Evolutionary conservation across 345 rosid species (phyloP).

Genomic region (Kandelia obovata): DNA sequence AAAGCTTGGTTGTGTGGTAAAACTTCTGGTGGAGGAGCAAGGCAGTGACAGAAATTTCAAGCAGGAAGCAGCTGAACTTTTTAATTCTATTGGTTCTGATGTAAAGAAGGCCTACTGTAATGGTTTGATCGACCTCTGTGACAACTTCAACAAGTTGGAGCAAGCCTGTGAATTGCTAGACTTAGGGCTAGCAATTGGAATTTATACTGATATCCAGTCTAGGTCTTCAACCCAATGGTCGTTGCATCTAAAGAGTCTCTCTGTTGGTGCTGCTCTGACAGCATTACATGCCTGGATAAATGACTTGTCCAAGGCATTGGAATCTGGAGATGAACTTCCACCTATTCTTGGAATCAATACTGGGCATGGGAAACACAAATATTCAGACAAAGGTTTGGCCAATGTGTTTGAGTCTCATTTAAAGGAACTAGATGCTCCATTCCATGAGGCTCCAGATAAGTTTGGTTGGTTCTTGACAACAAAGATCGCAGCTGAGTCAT

Average conservation of each 20-base stretch:
- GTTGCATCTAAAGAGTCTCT: slow-evolving; percentile 71
- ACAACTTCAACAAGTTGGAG: slow-evolving; percentile 63
- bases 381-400: slow-evolving; percentile 73
- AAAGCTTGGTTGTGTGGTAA: slow-evolving; percentile 68
- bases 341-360: slow-evolving; percentile 89
- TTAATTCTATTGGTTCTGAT: slow-evolving; percentile 48
- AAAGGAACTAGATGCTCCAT: slow-evolving; percentile 80
- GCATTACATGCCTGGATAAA: slow-evolving; percentile 86
- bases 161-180: slow-evolving; percentile 75
- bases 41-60: slow-evolving; percentile 42
- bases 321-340: slow-evolving; percentile 74
- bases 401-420: slow-evolving; percentile 63
- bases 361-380: slow-evolving; percentile 91
- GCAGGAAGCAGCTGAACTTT: slow-evolving; percentile 52
- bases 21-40: slow-evolving; percentile 51
- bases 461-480: slow-evolving; percentile 95
- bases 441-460: slow-evolving; percentile 79
- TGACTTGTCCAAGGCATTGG: slow-evolving; percentile 58
- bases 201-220: slow-evolving; percentile 60
- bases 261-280: slow-evolving; percentile 88
- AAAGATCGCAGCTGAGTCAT: slow-evolving; percentile 69
- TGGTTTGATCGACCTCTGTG: slow-evolving; percentile 85
- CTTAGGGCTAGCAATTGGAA: slow-evolving; percentile 55
- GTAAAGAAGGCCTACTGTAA: slow-evolving; percentile 81
- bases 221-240: slow-evolving; percentile 89